phyloP scores from a whole-genome alignment of 176 grass and related monocot genomes.

The Melocanna baccifera region DNA sequence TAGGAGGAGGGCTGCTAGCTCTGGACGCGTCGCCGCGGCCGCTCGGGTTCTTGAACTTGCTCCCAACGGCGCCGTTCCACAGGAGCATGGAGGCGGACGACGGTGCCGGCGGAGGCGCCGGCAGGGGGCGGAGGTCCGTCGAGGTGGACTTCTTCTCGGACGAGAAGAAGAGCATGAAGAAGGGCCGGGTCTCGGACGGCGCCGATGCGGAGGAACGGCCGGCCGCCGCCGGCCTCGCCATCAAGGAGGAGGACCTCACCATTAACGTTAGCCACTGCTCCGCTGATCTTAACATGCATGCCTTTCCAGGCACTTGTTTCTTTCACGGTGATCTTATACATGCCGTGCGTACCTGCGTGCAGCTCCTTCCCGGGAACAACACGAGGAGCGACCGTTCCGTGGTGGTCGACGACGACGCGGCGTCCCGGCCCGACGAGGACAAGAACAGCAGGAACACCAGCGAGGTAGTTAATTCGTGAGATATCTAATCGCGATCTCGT shows the following conservation, averaged over 20 bases:
- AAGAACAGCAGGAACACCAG: slow-evolving; percentile 28
- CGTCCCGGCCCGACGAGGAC: background rate
- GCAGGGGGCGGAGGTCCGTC: slow-evolving; percentile 34
- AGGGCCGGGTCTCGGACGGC: background rate
- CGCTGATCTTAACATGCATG: background rate
- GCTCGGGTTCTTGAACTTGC: slow-evolving; percentile 32
- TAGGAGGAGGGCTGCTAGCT: slow-evolving; percentile 39
- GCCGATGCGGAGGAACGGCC: background rate
- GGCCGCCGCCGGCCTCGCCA: slow-evolving; percentile 16
- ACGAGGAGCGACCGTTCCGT: slow-evolving; percentile 58
- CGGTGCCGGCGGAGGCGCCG: background rate
- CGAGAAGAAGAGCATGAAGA: slow-evolving; percentile 66
- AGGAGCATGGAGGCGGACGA: slow-evolving; percentile 26
- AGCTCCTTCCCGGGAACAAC: slow-evolving; percentile 57
- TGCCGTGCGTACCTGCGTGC: slow-evolving; percentile 3
- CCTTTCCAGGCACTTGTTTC: background rate
- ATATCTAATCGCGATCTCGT: background rate
- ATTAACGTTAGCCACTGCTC: slow-evolving; percentile 53
- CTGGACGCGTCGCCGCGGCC: slow-evolving; percentile 46
- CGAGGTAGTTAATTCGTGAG: slow-evolving; percentile 38
- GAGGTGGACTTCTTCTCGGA: slow-evolving; percentile 94
- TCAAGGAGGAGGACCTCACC: slow-evolving; percentile 68
- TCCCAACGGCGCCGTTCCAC: background rate
- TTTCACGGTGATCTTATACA: background rate
- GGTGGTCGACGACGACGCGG: slow-evolving; percentile 50